Conservation (phyloP, 2,329 filamentous ascomycete species). For the Stachybotrys echinatus region DNA sequence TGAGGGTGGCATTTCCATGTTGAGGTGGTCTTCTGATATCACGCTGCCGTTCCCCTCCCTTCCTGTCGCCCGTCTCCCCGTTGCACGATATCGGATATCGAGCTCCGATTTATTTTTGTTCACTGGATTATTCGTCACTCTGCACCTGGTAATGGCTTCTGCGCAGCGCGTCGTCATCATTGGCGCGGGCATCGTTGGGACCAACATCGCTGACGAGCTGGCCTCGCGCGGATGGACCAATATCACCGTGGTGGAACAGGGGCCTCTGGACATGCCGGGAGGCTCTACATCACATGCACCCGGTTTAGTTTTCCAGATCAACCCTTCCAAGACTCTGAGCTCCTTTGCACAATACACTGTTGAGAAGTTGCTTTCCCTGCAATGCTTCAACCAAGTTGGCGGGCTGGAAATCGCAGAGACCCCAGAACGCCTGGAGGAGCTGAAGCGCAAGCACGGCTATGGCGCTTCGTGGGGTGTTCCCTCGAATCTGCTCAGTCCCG, state of each 20-base stretch:
- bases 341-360: slow-evolving; percentile 56
- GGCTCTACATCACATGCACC: slow-evolving; percentile 63
- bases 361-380: slow-evolving; percentile 50
- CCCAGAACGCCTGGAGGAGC: slow-evolving; percentile 50
- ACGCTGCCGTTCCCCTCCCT: neutral
- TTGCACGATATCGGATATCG: no score
- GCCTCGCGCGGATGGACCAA: slow-evolving; percentile 56
- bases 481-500: slow-evolving; percentile 41
- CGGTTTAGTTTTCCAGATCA: slow-evolving; percentile 60
- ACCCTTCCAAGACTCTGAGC: slow-evolving; percentile 51
- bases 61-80: neutral
- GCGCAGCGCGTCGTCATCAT: slow-evolving; percentile 50
- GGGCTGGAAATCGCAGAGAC: slow-evolving; percentile 60
- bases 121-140: neutral
- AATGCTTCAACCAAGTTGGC: slow-evolving; percentile 60
- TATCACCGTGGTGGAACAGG: slow-evolving; percentile 61
- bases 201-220: slow-evolving; percentile 60
- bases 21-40: neutral
- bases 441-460: slow-evolving; percentile 58
- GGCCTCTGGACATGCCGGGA: slow-evolving; percentile 56
- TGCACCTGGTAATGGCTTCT: slow-evolving; percentile 25
- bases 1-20: neutral
- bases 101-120: no score
- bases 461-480: slow-evolving; percentile 57
- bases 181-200: slow-evolving; percentile 59